phyloP scores from a whole-genome alignment of 768 basidiomycete species.

The Rhodocollybia butyracea region DNA sequence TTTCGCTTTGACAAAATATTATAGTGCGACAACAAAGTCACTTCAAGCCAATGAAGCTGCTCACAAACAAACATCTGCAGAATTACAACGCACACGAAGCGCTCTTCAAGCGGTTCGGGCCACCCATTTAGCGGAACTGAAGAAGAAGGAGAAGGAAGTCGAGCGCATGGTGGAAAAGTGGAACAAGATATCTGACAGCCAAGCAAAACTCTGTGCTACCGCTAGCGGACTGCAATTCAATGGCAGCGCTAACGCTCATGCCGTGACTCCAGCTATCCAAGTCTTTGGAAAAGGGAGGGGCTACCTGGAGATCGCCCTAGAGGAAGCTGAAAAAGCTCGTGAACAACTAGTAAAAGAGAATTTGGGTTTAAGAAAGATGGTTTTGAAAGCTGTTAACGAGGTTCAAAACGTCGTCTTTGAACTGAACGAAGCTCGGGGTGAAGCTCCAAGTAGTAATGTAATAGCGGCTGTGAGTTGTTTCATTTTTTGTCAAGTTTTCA shows the following conservation, averaged over 20 bases:
- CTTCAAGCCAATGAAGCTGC: conserved; percentile 58
- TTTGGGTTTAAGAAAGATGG: conserved; percentile 50
- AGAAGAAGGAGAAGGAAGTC: conserved; percentile 78
- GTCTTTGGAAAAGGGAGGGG: conserved; percentile 49
- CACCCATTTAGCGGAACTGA: conserved; percentile 67
- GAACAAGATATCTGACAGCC: conserved; percentile 66
- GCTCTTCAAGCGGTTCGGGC: conserved; percentile 66
- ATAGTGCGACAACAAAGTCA: conserved; percentile 49
- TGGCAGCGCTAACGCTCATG: conserved; percentile 38
- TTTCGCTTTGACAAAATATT: conserved; percentile 4
- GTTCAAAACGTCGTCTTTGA: conserved; percentile 50
- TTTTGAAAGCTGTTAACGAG: conserved; percentile 64
- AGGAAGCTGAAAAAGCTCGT: conserved; percentile 69
- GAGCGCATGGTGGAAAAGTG: conserved; percentile 75
- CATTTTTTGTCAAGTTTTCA: conserved; percentile 1
- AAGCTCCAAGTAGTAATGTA: conserved; percentile 35
- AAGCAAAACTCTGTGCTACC: conserved; percentile 50
- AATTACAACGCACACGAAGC: conserved; percentile 71
- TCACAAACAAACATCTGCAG: conserved; percentile 67
- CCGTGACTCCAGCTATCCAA: conserved; percentile 28
- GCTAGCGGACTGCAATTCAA: conserved; percentile 47
- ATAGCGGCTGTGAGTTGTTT: conserved; percentile 44
- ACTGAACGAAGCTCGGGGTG: conserved; percentile 30
- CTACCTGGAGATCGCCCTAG: conserved; percentile 63
- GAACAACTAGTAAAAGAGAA: conserved; percentile 65